Base-by-base conservation (phyloP, 139 green algal genomes). In the Closterium sp. region DNA sequence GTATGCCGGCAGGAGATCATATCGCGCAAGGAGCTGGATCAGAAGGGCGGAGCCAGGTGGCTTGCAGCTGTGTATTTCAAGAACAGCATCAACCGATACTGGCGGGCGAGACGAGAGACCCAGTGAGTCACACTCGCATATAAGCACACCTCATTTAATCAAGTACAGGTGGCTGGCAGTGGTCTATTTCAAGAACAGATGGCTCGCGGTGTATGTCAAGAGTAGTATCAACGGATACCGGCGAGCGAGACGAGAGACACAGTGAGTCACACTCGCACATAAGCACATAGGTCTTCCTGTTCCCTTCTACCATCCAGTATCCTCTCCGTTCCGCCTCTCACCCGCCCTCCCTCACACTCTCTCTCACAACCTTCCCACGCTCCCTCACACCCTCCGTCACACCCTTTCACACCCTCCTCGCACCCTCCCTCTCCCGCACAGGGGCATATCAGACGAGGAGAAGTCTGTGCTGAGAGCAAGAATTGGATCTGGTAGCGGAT, bases 201-300 rank as follows among this genome's bases (percentile, higher is more conserved):
- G 97, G 97, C 94, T 99, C 29, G 97, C 97, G 5, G 94, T 98
- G 24, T 97, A 99, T 31, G 95, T 99, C 11, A 99, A 99, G 89
- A 99, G 99, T 95, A 97, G 73, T 45, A 95, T 98, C n/a, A 94
- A 93, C 32, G 95, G 96, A 87, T 94, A 97, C 92, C 99, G 97
- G 97, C 89, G 93, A 91, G 24, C 94, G 87, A 94, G 96, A 28
- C 30, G 88, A 73, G 73, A 93, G 5, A 88, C 62, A 22, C 70
- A 50, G 91, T 93, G 24, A 93, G n/a, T 9, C 24, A 21, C 38
- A 24, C 62, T n/a, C 62, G 7, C 38, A 9, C 13, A 9, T 50
- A n/a, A n/a, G n/a, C n/a, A n/a, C n/a, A n/a, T n/a, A n/a, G n/a
- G n/a, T n/a, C n/a, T n/a, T n/a, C n/a, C n/a, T n/a, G n/a, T n/a